Conservation (phyloP, 192 early-diverging fungal species). For the Coemansia asiatica region DNA sequence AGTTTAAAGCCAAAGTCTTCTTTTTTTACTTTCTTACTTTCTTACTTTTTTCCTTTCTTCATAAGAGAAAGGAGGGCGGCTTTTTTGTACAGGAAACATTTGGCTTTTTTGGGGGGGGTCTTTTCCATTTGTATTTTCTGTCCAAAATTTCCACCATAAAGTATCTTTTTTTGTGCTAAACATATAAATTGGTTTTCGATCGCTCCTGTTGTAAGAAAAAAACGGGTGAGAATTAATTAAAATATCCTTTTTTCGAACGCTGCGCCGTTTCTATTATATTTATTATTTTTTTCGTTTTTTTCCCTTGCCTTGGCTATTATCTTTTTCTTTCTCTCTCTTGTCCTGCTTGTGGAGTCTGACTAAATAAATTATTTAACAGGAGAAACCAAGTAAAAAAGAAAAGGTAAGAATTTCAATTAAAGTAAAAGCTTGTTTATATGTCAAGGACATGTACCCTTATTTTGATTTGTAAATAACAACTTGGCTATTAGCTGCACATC, state of each 20-base stretch:
- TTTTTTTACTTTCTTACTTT: background rate
- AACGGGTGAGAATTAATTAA: too few relatives aligned
- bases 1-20: background rate
- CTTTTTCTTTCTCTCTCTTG: background rate
- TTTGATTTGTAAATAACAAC: background rate
- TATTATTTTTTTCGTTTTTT: conserved; percentile 2
- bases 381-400: background rate
- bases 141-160: too few relatives aligned
- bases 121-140: too few relatives aligned
- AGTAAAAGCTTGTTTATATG: background rate
- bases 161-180: background rate
- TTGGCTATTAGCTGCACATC: background rate
- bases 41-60: background rate
- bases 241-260: background rate
- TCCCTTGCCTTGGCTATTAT: background rate
- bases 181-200: background rate
- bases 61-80: background rate
- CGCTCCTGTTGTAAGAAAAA: background rate
- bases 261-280: background rate
- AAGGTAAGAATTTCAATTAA: background rate
- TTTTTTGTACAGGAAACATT: background rate
- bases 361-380: too few relatives aligned
- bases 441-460: background rate
- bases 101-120: background rate
- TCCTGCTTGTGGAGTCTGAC: too few relatives aligned